Evolutionary conservation across 129 eudicot genomes (phyloP), one percentile per base, ranked within the genome.

Genomic region (Tagetes patula): DNA sequence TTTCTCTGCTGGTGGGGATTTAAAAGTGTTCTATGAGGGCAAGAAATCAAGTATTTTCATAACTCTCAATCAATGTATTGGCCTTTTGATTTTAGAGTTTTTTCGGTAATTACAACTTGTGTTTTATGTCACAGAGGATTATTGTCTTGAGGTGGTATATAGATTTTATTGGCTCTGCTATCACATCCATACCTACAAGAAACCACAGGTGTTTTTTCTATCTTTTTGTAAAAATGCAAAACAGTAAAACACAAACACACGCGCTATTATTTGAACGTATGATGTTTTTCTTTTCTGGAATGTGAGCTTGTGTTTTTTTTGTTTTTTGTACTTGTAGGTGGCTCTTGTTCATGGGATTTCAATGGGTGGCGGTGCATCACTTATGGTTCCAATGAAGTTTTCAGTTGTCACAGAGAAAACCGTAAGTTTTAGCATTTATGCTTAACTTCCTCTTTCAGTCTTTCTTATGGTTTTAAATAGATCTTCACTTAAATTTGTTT

Each of bases 311-410:
- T 48, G 40, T 56, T 62, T 27, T 33, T 39, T 5, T 4, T 48
- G 5, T 56, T 47, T 50, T 0, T 20, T 20, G 27, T 20, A 20
- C 27, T 20, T 53, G 62, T 59, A 95, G 99, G 96, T 95, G 69
- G 96, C 97, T 83, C 90, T 95, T 78, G 97, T 83, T 75, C 85
- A 95, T 82, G 99, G 99, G 43, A 88, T 95, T 74, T 78, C 89
- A 63, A 95, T 95, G 99, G 99, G 99, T 43, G 99, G 99, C 56
- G 99, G 99, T 48, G 99, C 99, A 75, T 83, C 97, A n/a, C 82
- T 95, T 50, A 88, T 95, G 97, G 97, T 88, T 69, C 99, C 97
- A 0, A 72, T 88, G 94, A 91, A 84, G 70, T 95, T 95, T 75
- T 95, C 99, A 41, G 97, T 91, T 45, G 99, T 95, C 75, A 86